A percentile compares a stretch with the other conserved stretches of the same genome.
These are phyloP conservation scores for Cercis canadensis DNA, from an alignment of 306 rosid genomes.

Conservation along the genomic window DNA sequence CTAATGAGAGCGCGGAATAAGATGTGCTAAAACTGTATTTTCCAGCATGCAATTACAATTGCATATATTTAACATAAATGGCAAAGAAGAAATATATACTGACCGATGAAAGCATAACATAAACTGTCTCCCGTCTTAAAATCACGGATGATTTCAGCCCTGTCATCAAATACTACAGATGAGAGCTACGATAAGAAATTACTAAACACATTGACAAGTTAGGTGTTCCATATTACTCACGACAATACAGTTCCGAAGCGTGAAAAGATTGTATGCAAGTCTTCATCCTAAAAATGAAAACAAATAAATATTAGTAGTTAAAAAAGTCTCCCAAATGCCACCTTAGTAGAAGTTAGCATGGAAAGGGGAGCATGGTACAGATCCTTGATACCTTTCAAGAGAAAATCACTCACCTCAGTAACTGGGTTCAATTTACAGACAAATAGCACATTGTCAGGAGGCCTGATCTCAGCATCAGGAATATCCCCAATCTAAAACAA, in stretches of 20 bases:
- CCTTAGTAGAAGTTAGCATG: conserved; percentile 1
- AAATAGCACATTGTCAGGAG: conserved; percentile 90
- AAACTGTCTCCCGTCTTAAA: conserved; percentile 91
- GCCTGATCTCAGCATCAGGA: conserved; percentile 96
- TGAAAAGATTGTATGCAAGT: conserved; percentile 91
- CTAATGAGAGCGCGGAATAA: too few relatives aligned
- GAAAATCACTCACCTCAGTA: conserved; percentile 70
- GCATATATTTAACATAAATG: conserved; percentile 23
- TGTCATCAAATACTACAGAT: conserved; percentile 51
- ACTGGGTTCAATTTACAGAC: conserved; percentile 97
- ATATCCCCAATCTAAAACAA: conserved; percentile 88
- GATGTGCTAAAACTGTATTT: too few relatives aligned
- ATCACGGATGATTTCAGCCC: conserved; percentile 97
- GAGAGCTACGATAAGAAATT: conserved; percentile 32
- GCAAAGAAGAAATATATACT: conserved; percentile 36
- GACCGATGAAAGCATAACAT: conserved; percentile 94
- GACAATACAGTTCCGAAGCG: conserved; percentile 82
- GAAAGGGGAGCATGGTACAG: conserved; percentile 9
- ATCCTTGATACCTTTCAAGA: conserved; percentile 26
- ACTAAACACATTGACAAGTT: conserved; percentile 31
- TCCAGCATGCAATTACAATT: too few relatives aligned
- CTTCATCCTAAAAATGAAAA: conserved; percentile 76
- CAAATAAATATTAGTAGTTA: conserved; percentile 10
- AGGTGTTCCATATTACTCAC: conserved; percentile 58
- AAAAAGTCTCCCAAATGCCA: conserved; percentile 6